A percentile compares a stretch with the other conserved stretches of the same genome.
Evolutionary conservation across 106 monocot genomes (phyloP).

Genomic region (Cymbidium sinense): DNA sequence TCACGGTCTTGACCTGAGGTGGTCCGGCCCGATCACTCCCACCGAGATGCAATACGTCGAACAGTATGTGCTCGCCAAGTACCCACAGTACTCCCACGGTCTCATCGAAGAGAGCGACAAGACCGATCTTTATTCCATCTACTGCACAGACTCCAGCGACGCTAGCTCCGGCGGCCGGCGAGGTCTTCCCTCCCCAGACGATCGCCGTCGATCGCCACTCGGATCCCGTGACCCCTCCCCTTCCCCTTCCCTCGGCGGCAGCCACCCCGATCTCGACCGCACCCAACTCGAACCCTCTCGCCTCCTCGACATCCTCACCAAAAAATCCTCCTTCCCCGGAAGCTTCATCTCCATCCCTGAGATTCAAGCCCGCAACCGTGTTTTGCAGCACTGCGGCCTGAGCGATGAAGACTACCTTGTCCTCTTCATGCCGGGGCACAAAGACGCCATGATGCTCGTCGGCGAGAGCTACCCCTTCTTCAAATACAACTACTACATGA

Average conservation of each 20-base stretch:
- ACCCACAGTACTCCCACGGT: constrained; percentile 65
- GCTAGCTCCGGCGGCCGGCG: not conserved
- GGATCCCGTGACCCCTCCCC: constrained; percentile 4
- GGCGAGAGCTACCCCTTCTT: constrained; percentile 73
- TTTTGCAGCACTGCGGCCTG: constrained; percentile 43
- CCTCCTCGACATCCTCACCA: constrained; percentile 52
- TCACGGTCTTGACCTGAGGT: constrained; percentile 52
- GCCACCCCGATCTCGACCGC: constrained; percentile 34
- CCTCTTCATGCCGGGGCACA: constrained; percentile 30
- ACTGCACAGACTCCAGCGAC: not conserved
- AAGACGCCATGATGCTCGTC: constrained; percentile 59
- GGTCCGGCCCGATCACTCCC: constrained; percentile 66
- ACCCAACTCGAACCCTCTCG: constrained; percentile 46
- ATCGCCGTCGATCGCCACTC: constrained; percentile 14
- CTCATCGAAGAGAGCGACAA: constrained; percentile 53
- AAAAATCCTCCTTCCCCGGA: constrained; percentile 49
- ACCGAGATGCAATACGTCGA: constrained; percentile 54
- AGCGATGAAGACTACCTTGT: constrained; percentile 49
- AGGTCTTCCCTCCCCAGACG: not conserved
- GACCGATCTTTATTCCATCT: constrained; percentile 33
- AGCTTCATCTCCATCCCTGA: constrained; percentile 64
- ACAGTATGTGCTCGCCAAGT: constrained; percentile 56
- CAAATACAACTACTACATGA: constrained; percentile 48
- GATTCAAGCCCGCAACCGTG: constrained; percentile 47
- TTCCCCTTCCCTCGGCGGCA: constrained; percentile 19